Evolutionary conservation across 495 filamentous ascomycete species (phyloP).

Genomic region (Annulohypoxylon moriforme): DNA sequence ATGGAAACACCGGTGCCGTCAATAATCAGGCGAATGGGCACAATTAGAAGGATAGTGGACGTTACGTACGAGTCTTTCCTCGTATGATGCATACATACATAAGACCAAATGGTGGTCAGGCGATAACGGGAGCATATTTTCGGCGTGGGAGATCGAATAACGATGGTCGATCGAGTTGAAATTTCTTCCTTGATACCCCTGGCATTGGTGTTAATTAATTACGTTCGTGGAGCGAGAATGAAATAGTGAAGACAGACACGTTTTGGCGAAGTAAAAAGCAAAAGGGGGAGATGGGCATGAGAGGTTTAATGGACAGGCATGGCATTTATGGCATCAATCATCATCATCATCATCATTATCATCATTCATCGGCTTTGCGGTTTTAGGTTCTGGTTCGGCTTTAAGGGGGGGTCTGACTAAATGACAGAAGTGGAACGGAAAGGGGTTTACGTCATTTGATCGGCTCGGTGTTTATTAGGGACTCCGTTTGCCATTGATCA

Average conservation of each 20-base stretch:
- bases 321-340: constrained; percentile 37
- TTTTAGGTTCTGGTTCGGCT: constrained; percentile 9
- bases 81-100: constrained; percentile 12
- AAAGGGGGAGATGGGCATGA: constrained; percentile 12
- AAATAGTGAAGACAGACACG: constrained; percentile 6
- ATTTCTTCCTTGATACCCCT: constrained; percentile 44
- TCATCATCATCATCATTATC: constrained; percentile 8
- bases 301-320: constrained; percentile 24
- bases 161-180: constrained; percentile 37
- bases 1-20: not conserved
- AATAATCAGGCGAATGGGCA: constrained; percentile 18
- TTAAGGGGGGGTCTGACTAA: not conserved
- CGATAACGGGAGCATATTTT: constrained; percentile 25
- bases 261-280: constrained; percentile 2
- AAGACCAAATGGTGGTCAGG: constrained; percentile 8
- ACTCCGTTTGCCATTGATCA: not conserved
- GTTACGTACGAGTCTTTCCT: constrained; percentile 11
- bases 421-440: not conserved
- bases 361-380: constrained; percentile 12
- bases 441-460: not conserved
- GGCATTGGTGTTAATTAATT: constrained; percentile 32
- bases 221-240: constrained; percentile 15
- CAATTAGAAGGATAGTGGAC: not conserved
- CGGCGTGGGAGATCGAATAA: constrained; percentile 35
- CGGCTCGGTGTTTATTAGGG: constrained; percentile 5